Percentiles rank a stretch among this genome's conserved stretches.
Conservation (phyloP, 1,284 basidiomycete genomes). For the Moesziomyces parantarcticus region DNA sequence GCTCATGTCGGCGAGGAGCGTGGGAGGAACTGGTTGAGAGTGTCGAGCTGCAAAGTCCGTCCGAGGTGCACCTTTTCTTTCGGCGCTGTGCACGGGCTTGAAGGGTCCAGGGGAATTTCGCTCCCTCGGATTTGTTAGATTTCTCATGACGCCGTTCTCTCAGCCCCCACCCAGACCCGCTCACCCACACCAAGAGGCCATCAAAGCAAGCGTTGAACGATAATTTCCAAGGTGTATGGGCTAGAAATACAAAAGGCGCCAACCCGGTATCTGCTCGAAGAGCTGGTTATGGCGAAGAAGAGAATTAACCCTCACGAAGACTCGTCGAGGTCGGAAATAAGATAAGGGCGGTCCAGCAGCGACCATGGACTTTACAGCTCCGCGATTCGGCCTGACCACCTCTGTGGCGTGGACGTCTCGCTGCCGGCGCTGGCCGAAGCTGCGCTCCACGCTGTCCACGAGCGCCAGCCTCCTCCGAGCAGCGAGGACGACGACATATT, state of each 20-base stretch:
- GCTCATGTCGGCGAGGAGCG: no score
- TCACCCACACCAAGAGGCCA: no score
- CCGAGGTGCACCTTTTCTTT: no score
- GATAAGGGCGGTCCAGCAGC: not conserved
- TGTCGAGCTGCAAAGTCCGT: no score
- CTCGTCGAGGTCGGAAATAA: not conserved
- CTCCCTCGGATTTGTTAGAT: no score
- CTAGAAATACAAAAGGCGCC: conserved; percentile 29
- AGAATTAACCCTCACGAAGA: not conserved
- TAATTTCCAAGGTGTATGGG: not conserved
- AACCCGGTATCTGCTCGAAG: conserved; percentile 27
- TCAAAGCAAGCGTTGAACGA: no score
- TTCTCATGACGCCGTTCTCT: no score
- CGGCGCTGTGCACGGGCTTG: no score
- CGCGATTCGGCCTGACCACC: conserved; percentile 1
- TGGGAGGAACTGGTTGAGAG: no score
- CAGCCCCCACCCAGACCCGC: no score
- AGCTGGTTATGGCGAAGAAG: conserved; percentile 8
- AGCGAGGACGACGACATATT: conserved; percentile 10
- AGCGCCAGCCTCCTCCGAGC: conserved; percentile 27
- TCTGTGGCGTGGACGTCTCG: conserved; percentile 6
- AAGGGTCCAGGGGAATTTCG: no score
- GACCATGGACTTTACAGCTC: no score
- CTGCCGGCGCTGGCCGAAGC: conserved; percentile 1
- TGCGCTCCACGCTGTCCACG: conserved; percentile 36